Conservation (phyloP, 257 asterid genomes). For the Gynochthodes officinalis region DNA sequence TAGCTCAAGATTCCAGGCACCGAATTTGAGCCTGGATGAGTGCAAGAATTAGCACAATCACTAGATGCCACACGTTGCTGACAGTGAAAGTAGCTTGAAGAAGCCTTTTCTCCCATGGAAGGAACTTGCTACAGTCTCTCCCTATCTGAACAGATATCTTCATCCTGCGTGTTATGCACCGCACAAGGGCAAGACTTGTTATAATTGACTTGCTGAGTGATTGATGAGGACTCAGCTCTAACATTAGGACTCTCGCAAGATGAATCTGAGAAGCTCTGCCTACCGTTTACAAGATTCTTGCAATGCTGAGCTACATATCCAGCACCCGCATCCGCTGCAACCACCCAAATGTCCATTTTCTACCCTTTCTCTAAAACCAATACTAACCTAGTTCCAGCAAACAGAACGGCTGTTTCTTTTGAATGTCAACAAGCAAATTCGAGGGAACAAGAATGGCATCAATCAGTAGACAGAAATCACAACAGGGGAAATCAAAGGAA, state of each 20-base stretch:
- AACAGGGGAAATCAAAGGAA: background rate
- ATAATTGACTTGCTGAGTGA: conserved; percentile 23
- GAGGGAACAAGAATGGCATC: conserved; percentile 6
- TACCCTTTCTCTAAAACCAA: conserved; percentile 12
- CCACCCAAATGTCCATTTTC: conserved; percentile 63
- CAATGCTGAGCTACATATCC: conserved; percentile 64
- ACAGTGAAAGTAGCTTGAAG: conserved; percentile 31
- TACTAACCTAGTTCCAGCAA: conserved; percentile 16
- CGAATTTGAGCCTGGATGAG: conserved; percentile 20
- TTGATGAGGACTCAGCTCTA: conserved; percentile 21
- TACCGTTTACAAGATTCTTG: conserved; percentile 48
- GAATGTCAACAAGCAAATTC: conserved; percentile 16
- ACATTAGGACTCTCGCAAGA: conserved; percentile 29
- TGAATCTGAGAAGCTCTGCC: conserved; percentile 31
- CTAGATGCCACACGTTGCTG: conserved; percentile 23
- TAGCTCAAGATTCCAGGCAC: conserved; percentile 16
- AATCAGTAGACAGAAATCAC: background rate
- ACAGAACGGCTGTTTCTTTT: conserved; percentile 3
- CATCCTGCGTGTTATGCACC: conserved; percentile 23
- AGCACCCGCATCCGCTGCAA: conserved; percentile 80
- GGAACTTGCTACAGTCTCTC: conserved; percentile 20
- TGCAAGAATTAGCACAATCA: conserved; percentile 17
- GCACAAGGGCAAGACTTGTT: conserved; percentile 20
- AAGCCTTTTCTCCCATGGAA: conserved; percentile 34
- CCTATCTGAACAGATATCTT: conserved; percentile 27